Base-by-base conservation (phyloP, 2,329 filamentous ascomycete genomes). In the Epichloe sp. region DNA sequence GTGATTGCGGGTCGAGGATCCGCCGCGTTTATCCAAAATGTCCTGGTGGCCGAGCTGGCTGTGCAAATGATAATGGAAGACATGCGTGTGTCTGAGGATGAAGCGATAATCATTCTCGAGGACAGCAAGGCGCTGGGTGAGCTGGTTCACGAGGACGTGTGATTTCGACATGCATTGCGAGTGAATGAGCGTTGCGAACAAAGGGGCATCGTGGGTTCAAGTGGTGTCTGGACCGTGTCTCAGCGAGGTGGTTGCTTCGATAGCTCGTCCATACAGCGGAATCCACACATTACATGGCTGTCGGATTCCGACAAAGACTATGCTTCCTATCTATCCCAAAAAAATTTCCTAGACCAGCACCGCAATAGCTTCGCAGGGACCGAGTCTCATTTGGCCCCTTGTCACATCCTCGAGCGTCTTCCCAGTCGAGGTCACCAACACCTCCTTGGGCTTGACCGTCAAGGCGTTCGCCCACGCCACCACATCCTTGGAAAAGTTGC, bases 1-100 rank as follows among this genome's bases (percentile, higher is more conserved):
- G 71, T 88, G 17, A 78, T 90, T 53, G 77, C 83, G 14, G 77
- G 78, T 1, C 74, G 83, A 35, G 84, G 85, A 1, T 76, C 83
- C 37, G 79, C 79, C 4, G 77, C 75, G 23, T 91, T 84, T 59
- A 79, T 89, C 2, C 84, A 89, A 65, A 73, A 75, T 1, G 86
- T 91, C 1, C 68, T 95, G 54, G 86, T 94, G 23, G 86, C 87
- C 0, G 89, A 95, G 63, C 62, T 80, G 56, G 71, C 75, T 23
- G 69, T 76, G 37, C 68, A 65, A 53, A 65, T 82, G 48, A 77
- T 80, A 54, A 74, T 72, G 66, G 75, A 81, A 57, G 78, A 80
- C 54, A 75, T 80, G 72, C 52, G 56, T 2, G 68, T 76, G 21
- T 62, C 58, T 3, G 65, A 66, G 44, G 62, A 64, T 7, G 64